These are phyloP conservation scores for Phytophthora hybrid DNA, from an alignment of 352 stramenopile species.

Conservation along the genomic window DNA sequence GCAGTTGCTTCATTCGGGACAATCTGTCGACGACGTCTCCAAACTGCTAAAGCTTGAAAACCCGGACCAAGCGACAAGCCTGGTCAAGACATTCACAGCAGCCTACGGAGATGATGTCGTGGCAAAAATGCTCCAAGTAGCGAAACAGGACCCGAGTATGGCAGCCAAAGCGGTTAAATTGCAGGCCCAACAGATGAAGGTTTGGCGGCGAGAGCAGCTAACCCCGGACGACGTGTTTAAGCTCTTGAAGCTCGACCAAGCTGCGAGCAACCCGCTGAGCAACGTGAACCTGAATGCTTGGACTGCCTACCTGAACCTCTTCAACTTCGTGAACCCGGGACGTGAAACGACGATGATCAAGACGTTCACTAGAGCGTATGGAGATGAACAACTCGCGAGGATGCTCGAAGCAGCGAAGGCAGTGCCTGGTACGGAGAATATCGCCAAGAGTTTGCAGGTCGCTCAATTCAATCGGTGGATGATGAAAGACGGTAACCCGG, in stretches of 20 bases:
- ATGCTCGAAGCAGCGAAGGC: slow-evolving; percentile 16
- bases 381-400: slow-evolving; percentile 4
- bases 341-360: slow-evolving; percentile 10
- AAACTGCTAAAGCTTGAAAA: background rate
- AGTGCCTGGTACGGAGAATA: background rate
- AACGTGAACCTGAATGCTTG: background rate
- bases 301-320: background rate
- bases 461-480: slow-evolving; percentile 12
- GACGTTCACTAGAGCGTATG: slow-evolving; percentile 12
- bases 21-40: background rate
- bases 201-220: background rate
- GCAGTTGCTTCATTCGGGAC: background rate
- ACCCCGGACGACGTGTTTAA: background rate
- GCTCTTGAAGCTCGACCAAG: background rate
- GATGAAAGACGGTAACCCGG: background rate
- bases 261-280: background rate
- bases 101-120: background rate
- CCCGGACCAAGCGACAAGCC: background rate
- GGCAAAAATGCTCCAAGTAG: background rate
- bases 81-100: background rate
- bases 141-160: background rate
- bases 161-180: background rate
- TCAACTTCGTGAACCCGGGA: background rate
- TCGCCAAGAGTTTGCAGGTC: background rate
- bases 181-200: background rate